Percentiles rank a stretch among this genome's conserved stretches.
phyloP scores from a whole-genome alignment of 805 yeast species.

The Yarrowia divulgata region DNA sequence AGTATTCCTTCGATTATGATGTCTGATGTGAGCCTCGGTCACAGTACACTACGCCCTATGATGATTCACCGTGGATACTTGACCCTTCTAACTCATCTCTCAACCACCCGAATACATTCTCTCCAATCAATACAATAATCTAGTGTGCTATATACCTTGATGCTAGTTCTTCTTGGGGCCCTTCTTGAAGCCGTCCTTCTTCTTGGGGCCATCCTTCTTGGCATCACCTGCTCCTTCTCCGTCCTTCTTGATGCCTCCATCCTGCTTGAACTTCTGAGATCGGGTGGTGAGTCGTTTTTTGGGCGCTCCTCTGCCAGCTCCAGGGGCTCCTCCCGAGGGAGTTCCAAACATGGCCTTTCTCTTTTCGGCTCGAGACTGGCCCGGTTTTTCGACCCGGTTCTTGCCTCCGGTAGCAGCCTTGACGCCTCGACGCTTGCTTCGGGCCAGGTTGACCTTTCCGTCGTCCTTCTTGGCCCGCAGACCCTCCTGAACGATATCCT shows the following conservation, averaged over 20 bases:
- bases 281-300: conserved; percentile 36
- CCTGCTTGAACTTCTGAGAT: conserved; percentile 36
- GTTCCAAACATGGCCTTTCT: conserved; percentile 29
- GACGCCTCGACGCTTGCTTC: conserved; percentile 47
- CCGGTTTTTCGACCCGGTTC: conserved; percentile 50
- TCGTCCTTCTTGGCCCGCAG: conserved; percentile 76
- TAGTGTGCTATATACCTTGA: background rate
- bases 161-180: conserved; percentile 12
- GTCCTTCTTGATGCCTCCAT: conserved; percentile 12
- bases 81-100: no score
- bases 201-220: background rate
- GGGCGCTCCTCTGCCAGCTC: background rate
- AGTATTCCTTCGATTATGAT: no score
- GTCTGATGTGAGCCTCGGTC: no score
- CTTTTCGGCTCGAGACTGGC: conserved; percentile 35
- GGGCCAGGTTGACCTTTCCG: conserved; percentile 37
- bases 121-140: conserved; percentile 9
- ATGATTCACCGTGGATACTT: no score
- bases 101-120: no score
- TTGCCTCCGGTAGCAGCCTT: conserved; percentile 42
- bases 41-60: no score
- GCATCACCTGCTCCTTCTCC: no score
- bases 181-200: background rate
- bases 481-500: conserved; percentile 67
- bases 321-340: conserved; percentile 7